Conservation (phyloP, 1,284 basidiomycete genomes). For the Austropuccinia psidii region DNA sequence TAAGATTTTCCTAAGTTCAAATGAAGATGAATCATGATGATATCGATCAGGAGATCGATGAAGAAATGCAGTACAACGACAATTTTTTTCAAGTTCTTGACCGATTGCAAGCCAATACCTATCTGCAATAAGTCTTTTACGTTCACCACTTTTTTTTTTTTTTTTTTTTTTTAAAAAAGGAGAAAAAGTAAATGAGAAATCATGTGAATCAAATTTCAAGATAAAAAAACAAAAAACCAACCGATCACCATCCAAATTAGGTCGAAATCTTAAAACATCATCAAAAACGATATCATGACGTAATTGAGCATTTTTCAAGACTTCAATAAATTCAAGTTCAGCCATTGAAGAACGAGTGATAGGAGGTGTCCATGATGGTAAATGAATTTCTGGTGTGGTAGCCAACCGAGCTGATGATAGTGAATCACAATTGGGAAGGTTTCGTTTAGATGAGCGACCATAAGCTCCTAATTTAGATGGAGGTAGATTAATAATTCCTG, state of each 20-base stretch:
- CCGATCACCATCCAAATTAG: conserved; percentile 49
- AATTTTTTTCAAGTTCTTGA: conserved; percentile 68
- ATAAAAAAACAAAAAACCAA: conserved; percentile 8
- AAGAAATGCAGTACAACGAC: conserved; percentile 71
- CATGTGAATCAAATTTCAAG: neutral
- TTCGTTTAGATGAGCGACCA: neutral
- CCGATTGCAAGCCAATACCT: conserved; percentile 76
- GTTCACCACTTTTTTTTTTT: conserved; percentile 59
- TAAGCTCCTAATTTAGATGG: neutral
- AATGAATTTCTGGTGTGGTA: conserved; percentile 5
- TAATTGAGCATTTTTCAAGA: conserved; percentile 79
- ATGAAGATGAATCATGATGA: conserved; percentile 49
- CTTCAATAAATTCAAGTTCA: conserved; percentile 74
- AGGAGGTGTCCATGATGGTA: conserved; percentile 62
- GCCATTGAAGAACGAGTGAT: conserved; percentile 75
- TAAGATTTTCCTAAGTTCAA: conserved; percentile 51
- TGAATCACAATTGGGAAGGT: neutral
- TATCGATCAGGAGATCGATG: conserved; percentile 41
- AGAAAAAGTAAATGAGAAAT: conserved; percentile 55
- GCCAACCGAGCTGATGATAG: neutral
- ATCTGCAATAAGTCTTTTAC: conserved; percentile 66
- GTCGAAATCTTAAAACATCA: conserved; percentile 47
- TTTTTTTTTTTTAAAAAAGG: no score
- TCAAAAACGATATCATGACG: conserved; percentile 85
- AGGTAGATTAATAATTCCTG: neutral